Evolutionary conservation across 2,329 filamentous ascomycete genomes (phyloP).

Genomic region (Beauveria sp.): DNA sequence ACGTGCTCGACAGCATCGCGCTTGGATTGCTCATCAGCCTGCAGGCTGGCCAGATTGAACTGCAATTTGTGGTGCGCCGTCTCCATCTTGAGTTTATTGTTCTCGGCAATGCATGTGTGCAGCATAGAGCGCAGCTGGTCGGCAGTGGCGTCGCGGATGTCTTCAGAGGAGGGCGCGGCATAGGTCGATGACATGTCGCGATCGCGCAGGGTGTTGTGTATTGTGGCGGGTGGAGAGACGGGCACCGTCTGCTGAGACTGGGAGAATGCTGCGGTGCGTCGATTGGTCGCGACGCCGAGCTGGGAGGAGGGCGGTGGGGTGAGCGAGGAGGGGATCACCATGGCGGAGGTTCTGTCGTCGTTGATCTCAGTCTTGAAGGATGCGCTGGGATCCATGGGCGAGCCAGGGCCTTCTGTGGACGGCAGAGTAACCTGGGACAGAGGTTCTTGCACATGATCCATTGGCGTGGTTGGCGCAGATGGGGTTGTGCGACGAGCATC

Average conservation of each 20-base stretch:
- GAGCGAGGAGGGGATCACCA: conserved; percentile 48
- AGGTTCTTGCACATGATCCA: neutral
- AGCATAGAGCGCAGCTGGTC: conserved; percentile 53
- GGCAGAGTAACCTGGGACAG: conserved; percentile 47
- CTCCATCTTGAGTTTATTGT: conserved; percentile 64
- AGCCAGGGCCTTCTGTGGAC: conserved; percentile 48
- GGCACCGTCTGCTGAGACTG: conserved; percentile 40
- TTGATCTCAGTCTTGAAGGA: conserved; percentile 45
- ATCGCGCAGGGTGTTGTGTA: conserved; percentile 27
- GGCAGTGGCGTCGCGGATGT: conserved; percentile 43
- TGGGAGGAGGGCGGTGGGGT: conserved; percentile 52
- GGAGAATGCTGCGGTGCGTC: conserved; percentile 21
- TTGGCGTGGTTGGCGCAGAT: conserved; percentile 5
- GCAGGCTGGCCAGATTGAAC: conserved; percentile 74
- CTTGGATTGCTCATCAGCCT: conserved; percentile 77
- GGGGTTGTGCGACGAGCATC: neutral
- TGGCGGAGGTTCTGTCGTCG: conserved; percentile 35
- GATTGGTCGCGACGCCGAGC: conserved; percentile 25
- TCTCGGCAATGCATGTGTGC: conserved; percentile 45
- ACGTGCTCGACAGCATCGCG: conserved; percentile 85
- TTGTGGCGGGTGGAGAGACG: conserved; percentile 47
- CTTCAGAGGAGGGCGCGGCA: conserved; percentile 37
- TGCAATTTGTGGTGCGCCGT: conserved; percentile 87
- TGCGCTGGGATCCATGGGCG: conserved; percentile 39
- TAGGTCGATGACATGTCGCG: conserved; percentile 27